Conservation (phyloP, 2,329 filamentous ascomycete species). For the Fusarium tanahbumbuense region DNA sequence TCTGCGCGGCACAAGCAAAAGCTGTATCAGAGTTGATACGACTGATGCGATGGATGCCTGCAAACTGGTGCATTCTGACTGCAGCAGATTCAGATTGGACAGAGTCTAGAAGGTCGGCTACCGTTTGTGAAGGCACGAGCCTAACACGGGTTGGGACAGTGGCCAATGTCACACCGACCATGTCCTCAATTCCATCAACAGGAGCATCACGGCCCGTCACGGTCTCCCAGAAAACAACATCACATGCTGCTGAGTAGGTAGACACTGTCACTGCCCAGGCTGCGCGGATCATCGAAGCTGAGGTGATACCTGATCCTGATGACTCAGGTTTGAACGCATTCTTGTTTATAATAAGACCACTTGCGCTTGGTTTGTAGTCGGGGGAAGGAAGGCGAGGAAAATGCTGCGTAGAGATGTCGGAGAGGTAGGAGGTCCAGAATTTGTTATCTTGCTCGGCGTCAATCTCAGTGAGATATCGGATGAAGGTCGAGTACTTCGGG, state of each 20-base stretch:
- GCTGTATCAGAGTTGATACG: conserved; percentile 23
- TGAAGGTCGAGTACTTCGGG: conserved; percentile 25
- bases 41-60: conserved; percentile 38
- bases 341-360: conserved; percentile 32
- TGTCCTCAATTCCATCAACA: conserved; percentile 33
- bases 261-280: conserved; percentile 41
- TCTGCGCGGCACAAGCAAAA: conserved; percentile 37
- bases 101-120: conserved; percentile 11
- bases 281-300: conserved; percentile 35
- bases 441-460: conserved; percentile 6
- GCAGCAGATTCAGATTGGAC: conserved; percentile 30
- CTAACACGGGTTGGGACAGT: conserved; percentile 34
- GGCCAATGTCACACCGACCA: conserved; percentile 34
- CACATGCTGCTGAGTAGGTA: conserved; percentile 28
- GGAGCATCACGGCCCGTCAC: conserved; percentile 41
- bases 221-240: conserved; percentile 43
- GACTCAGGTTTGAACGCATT: neutral
- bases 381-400: conserved; percentile 37
- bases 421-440: conserved; percentile 37
- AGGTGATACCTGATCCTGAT: conserved; percentile 30
- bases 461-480: conserved; percentile 13
- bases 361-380: conserved; percentile 33
- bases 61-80: conserved; percentile 24
- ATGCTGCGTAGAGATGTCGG: conserved; percentile 29
- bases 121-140: neutral